phyloP scores from a whole-genome alignment of 2,329 filamentous ascomycete genomes.

The Trichoderma sp. region DNA sequence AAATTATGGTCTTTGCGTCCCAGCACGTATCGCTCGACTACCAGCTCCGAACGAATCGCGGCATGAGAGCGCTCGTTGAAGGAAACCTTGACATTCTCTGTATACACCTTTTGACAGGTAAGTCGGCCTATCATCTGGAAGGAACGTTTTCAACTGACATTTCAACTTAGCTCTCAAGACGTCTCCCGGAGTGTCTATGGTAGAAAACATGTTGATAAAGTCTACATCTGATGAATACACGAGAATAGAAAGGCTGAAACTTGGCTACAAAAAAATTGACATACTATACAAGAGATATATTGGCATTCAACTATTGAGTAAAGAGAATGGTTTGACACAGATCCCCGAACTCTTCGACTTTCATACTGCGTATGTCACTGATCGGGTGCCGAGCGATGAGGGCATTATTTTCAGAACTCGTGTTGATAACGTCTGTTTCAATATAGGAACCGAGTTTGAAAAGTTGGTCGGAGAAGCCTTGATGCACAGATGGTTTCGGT shows the following conservation, averaged over 20 bases:
- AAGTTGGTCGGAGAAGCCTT: background rate
- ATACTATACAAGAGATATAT: no score
- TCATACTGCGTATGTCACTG: background rate
- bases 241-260: no score
- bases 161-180: background rate
- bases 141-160: background rate
- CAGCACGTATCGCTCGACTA: background rate
- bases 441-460: background rate
- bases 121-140: background rate
- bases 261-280: no score
- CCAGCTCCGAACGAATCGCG: background rate
- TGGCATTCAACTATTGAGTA: no score
- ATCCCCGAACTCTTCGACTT: background rate
- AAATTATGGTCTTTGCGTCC: background rate
- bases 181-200: background rate
- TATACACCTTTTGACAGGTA: background rate
- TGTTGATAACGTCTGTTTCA: background rate
- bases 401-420: fast-evolving
- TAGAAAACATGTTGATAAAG: no score
- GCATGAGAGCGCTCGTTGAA: fast-evolving
- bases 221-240: no score
- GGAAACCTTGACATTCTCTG: fast-evolving
- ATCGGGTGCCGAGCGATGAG: no score
- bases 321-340: background rate
- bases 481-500: background rate